Conservation (phyloP, 2,329 filamentous ascomycete genomes). For the Monilinia polystroma region DNA sequence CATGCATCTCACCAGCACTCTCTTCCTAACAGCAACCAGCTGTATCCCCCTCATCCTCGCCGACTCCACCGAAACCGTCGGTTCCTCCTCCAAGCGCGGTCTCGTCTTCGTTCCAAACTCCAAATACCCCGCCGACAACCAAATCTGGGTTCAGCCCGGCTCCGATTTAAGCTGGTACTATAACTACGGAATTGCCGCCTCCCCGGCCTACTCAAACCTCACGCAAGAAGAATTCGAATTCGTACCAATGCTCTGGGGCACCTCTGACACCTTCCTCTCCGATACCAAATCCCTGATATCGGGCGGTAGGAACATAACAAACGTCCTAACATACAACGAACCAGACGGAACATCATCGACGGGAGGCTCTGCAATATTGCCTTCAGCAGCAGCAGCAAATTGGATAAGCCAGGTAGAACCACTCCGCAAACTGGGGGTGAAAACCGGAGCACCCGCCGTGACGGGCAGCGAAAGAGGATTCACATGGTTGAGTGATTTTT, state of each 20-base stretch:
- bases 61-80: constrained; percentile 21
- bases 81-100: constrained; percentile 61
- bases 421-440: constrained; percentile 60
- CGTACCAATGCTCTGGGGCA: constrained; percentile 79
- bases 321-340: constrained; percentile 78
- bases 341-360: constrained; percentile 56
- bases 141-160: constrained; percentile 57
- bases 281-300: constrained; percentile 56
- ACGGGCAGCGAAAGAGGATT: constrained; percentile 61
- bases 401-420: constrained; percentile 75
- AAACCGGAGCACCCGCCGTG: constrained; percentile 68
- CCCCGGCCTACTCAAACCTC: constrained; percentile 49
- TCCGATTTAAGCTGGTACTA: constrained; percentile 79
- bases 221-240: constrained; percentile 64
- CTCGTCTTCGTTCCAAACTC: constrained; percentile 65
- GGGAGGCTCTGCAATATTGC: constrained; percentile 59
- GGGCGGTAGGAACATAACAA: constrained; percentile 57
- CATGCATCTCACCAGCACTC: constrained; percentile 26
- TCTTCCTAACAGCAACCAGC: constrained; percentile 15
- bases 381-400: constrained; percentile 59
- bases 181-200: constrained; percentile 66
- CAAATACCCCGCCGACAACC: constrained; percentile 59
- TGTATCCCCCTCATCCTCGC: constrained; percentile 6
- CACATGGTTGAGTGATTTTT: constrained; percentile 66
- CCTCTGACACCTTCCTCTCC: constrained; percentile 60